Base-by-base conservation (phyloP, 805 yeast species). In the Wickerhamomyces alni region DNA sequence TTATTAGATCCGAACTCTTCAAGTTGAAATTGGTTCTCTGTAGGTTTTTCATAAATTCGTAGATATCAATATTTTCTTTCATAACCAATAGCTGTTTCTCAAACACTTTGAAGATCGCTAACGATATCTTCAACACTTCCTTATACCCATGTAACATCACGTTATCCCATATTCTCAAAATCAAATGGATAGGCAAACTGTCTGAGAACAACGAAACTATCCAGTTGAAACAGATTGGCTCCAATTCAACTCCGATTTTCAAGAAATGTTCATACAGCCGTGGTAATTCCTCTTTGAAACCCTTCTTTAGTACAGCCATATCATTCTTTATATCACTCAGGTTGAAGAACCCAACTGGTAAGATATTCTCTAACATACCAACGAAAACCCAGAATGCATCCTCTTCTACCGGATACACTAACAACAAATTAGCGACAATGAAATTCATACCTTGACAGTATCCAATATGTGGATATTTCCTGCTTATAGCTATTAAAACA, bases 381-480 rank as follows among this genome's bases (percentile, higher is more conserved):
- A 70, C 69, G 42, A 73, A 69, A 4, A 69, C 59, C 79, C 80
- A 74, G 42, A 73, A 76, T 7, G 75, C 67, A 38, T 74, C 79
- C 40, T 72, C 79, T 36, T 72, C 73, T 3, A 65, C 59, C 5
- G 65, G 60, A 35, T 57, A 65, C 0, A 69, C 67, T 17, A 76
- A 50, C 11, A 76, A 51, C 9, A 76, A 44, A 34, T 70, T 72
- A 0, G 77, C 82, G 10, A 69, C 72, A n/a, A 76, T 70, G 47
- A 75, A 68, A 50, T 76, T 76, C 82, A 76, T 69, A 1, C 82
- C 82, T 47, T 76, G 82, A 38, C 76, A 70, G 51, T 76, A 76
- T 1, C 82, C 82, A 32, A 75, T 60, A 0, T 61, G 61, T 0
- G 74, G 70, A 42, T 67, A 66, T 43, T 72, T 65, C 7, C 67